These are phyloP conservation scores for Malassezia vespertilionis DNA, from an alignment of 1,284 basidiomycete genomes.

Conservation along the genomic window DNA sequence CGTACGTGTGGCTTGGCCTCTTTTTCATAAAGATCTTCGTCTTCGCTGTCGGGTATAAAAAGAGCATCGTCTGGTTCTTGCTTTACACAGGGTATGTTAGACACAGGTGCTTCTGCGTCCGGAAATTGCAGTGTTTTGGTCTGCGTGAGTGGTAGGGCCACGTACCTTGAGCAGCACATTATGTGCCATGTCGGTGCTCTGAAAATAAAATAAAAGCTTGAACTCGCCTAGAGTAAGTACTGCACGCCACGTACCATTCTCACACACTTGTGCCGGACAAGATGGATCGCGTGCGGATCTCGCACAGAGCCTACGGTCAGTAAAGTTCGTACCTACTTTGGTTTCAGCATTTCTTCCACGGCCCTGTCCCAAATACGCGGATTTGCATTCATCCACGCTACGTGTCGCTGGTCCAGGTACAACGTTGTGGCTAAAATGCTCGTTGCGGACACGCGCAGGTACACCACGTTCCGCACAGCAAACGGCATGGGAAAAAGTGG, in stretches of 20 bases:
- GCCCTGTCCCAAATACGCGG: conserved; percentile 17
- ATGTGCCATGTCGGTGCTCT: conserved; percentile 41
- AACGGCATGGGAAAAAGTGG: conserved; percentile 22
- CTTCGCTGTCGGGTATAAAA: conserved; percentile 3
- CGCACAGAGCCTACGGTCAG: not conserved
- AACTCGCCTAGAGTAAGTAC: conserved; percentile 22
- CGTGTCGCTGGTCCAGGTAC: conserved; percentile 48
- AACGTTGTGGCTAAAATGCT: conserved; percentile 47
- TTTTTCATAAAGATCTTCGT: not conserved
- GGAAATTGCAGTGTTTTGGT: conserved; percentile 9
- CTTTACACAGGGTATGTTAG: not conserved
- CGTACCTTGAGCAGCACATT: conserved; percentile 47
- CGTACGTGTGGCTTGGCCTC: conserved; percentile 4
- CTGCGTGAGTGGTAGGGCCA: conserved; percentile 1
- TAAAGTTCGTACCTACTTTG: conserved; percentile 3
- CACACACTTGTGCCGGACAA: not conserved
- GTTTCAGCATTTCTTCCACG: conserved; percentile 7
- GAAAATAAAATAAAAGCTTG: conserved; percentile 49
- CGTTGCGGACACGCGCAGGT: conserved; percentile 47
- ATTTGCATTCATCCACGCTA: conserved; percentile 48
- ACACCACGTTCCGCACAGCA: conserved; percentile 44
- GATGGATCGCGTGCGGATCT: not conserved
- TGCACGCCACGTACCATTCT: not conserved
- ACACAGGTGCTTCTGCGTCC: not conserved
- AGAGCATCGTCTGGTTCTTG: conserved; percentile 4